Conservation (phyloP, 23 red algal genomes). For the Pyropia haitanensis region DNA sequence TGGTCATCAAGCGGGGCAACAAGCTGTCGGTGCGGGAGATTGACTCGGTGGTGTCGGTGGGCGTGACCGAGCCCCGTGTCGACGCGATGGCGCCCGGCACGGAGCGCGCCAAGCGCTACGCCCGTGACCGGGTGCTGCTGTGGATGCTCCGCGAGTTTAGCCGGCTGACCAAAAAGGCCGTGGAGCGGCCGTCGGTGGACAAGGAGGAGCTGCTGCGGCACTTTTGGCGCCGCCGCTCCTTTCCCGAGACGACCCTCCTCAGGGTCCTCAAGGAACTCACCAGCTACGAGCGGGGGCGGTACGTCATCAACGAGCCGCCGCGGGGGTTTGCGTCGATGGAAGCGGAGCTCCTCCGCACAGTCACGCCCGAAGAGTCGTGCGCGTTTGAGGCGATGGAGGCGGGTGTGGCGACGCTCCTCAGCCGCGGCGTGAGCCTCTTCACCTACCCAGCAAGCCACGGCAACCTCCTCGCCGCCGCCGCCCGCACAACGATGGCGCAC, state of each 20-base stretch:
- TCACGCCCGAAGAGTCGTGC: constrained; percentile 75
- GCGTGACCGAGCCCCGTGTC: constrained; percentile 70
- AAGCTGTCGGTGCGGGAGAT: constrained; percentile 84
- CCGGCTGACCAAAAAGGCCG: constrained; percentile 34
- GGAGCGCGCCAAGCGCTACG: constrained; percentile 72
- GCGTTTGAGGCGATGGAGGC: constrained; percentile 97
- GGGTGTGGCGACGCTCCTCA: constrained; percentile 67
- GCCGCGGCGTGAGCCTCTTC: constrained; percentile 70
- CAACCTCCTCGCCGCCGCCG: constrained; percentile 70
- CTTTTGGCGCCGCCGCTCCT: constrained; percentile 39
- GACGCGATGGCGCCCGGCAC: constrained; percentile 86
- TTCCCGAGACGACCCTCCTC: constrained; percentile 46
- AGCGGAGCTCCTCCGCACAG: constrained; percentile 51
- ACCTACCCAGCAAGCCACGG: constrained; percentile 76
- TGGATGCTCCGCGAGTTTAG: constrained; percentile 70
- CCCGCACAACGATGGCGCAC: constrained; percentile 49
- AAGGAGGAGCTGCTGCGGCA: constrained; percentile 30
- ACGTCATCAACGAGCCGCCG: constrained; percentile 42
- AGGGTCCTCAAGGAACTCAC: constrained; percentile 61
- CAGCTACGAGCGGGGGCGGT: constrained; percentile 56
- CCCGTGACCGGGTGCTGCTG: constrained; percentile 57
- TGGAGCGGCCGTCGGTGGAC: constrained; percentile 41
- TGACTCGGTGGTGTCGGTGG: constrained; percentile 63
- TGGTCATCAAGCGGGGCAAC: constrained; percentile 42
- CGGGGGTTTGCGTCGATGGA: constrained; percentile 43